Base-by-base conservation (phyloP, 352 stramenopile species). In the Bremia lactucae region DNA sequence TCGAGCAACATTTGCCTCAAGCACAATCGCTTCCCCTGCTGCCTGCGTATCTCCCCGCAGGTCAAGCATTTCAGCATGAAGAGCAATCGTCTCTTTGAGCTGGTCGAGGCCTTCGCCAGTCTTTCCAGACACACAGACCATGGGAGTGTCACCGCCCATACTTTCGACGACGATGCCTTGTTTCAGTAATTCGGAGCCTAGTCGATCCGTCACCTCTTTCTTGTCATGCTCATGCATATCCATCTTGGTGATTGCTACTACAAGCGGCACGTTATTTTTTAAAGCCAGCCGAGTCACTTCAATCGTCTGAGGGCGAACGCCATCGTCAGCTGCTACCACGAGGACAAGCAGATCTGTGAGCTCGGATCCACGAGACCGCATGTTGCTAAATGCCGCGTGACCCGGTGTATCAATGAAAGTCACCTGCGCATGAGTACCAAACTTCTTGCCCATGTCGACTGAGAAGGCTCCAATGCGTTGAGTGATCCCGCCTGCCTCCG, bases 321-420 rank as follows among this genome's bases (percentile, higher is more conserved):
- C 95, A 65, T 99, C 96, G 58, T 99, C 96, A 8, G 95, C 96
- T 0, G 96, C 96, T 18, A 99, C 87, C 19, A 99, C 96, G 2
- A 99, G 63, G 46, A 96, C 72, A 5, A 99, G 87, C 9, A 99
- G 89, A 46, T 99, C 97, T 6, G 97, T 98, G 19, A 98, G 86
- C 38, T 97, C 94, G 0, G 93, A 95, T 15, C 96, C 96, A 31
- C 94, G 80, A 38, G 90, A 79, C 10, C 97, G 81, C 96, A 99
- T 99, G 39, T 93, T 88, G 16, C 80, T 94, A 54, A 99, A 99
- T 29, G 96, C 95, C 7, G 94, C 94, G 61, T 99, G 97, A n/a
- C 97, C 97, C 13, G 96, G 97, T n/a, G 97, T 99, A 55, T 99
- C 97, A 52, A 99, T 98, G 53, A 99, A 98, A 1, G 94, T 98